These are phyloP conservation scores for Rhodotorula sp. DNA, from an alignment of 1,284 basidiomycete species.

Conservation along the genomic window DNA sequence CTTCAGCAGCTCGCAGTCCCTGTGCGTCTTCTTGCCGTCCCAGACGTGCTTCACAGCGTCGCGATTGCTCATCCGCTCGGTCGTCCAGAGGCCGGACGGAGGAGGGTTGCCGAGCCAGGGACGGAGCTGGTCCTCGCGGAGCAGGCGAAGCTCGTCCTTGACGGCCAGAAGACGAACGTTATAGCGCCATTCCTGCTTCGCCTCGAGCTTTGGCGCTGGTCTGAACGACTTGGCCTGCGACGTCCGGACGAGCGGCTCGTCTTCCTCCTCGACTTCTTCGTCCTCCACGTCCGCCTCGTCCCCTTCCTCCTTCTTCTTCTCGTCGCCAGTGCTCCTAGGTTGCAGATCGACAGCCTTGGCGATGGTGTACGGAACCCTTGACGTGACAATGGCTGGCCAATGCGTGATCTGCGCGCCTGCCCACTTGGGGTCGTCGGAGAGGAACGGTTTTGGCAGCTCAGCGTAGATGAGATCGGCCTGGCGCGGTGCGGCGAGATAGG, in stretches of 20 bases:
- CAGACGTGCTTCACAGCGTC: constrained; percentile 23
- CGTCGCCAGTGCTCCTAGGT: too few relatives aligned
- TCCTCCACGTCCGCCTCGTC: neutral
- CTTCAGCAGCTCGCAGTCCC: neutral
- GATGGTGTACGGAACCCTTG: neutral
- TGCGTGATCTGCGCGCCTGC: constrained; percentile 56
- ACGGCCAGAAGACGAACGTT: constrained; percentile 26
- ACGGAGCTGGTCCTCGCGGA: constrained; percentile 12
- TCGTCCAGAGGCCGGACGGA: neutral
- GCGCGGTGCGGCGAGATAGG: constrained; percentile 60
- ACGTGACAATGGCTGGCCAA: constrained; percentile 67
- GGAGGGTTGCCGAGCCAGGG: constrained; percentile 27
- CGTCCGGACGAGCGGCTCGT: neutral
- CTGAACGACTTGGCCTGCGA: neutral
- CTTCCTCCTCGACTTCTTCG: neutral
- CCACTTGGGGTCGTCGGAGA: constrained; percentile 34
- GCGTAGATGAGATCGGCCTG: constrained; percentile 73
- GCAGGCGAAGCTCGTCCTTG: constrained; percentile 25
- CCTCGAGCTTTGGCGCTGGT: neutral
- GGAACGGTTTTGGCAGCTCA: constrained; percentile 58
- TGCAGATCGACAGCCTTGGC: neutral
- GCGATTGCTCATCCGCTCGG: neutral
- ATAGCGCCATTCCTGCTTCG: constrained; percentile 6
- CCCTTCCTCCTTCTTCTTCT: neutral
- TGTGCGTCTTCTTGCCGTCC: constrained; percentile 9